These are phyloP conservation scores for Picea sitchensis DNA, from an alignment of 75 land plant species.

Conservation along the genomic window DNA sequence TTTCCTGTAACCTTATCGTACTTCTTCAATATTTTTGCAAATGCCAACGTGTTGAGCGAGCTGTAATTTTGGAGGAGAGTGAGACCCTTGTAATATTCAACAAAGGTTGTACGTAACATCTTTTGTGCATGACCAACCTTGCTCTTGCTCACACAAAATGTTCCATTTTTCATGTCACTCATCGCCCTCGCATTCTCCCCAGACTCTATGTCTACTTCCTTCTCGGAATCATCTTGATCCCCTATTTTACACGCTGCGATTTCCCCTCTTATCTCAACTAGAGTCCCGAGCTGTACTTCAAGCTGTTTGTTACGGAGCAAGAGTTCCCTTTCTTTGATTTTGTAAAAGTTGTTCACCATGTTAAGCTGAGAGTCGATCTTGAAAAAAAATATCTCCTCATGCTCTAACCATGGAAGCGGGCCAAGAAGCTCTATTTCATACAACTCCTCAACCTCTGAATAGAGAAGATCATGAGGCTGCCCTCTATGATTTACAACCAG, in stretches of 20 bases:
- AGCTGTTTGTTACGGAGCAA: background rate
- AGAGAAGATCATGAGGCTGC: no score
- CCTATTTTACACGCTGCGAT: background rate
- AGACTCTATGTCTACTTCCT: background rate
- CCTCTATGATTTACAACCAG: no score
- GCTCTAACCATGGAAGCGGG: background rate
- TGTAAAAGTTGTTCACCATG: conserved; percentile 39
- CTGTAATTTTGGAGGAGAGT: conserved; percentile 42
- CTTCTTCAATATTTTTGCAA: conserved; percentile 47
- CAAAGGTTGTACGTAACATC: conserved; percentile 28
- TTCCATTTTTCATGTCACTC: background rate
- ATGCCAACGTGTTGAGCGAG: conserved; percentile 37
- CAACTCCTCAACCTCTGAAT: background rate
- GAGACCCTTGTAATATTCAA: conserved; percentile 41
- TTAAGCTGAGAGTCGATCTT: conserved; percentile 38
- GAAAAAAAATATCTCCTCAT: conserved; percentile 19
- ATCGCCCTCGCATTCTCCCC: background rate
- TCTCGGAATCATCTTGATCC: background rate
- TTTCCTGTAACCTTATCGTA: conserved; percentile 42
- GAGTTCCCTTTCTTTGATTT: conserved; percentile 18
- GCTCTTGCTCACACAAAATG: conserved; percentile 12
- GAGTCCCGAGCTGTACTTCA: conserved; percentile 1
- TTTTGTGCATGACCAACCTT: conserved; percentile 22
- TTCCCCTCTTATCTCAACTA: background rate
- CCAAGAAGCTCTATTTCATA: conserved; percentile 29